Conservation (phyloP, 2,329 filamentous ascomycete genomes). For the Diaporthe vaccinii region DNA sequence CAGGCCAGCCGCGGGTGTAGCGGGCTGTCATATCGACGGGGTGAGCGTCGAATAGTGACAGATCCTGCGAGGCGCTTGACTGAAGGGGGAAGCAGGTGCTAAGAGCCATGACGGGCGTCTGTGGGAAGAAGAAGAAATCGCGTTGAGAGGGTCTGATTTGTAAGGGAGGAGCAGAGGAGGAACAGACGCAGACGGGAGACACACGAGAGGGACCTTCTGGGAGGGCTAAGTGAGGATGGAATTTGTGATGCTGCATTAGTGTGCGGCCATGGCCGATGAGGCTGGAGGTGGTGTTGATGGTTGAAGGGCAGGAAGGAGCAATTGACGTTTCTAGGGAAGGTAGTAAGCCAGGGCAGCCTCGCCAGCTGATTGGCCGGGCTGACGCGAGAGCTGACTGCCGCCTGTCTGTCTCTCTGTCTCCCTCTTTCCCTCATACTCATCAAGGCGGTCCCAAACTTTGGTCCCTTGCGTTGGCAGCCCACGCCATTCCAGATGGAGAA, state of each 20-base stretch:
- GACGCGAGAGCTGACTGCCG: slow-evolving; percentile 22
- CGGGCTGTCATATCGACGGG: not conserved
- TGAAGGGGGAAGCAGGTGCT: not conserved
- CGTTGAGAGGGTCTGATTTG: not conserved
- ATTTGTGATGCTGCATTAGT: slow-evolving; percentile 22
- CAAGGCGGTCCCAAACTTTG: slow-evolving; percentile 18
- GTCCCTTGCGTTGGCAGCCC: slow-evolving; percentile 16
- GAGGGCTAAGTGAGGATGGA: not conserved
- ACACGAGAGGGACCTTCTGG: slow-evolving; percentile 1
- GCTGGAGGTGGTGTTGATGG: not conserved
- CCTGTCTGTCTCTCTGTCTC: not conserved
- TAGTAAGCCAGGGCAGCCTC: not conserved
- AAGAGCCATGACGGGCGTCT: slow-evolving; percentile 7
- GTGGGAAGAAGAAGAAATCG: not conserved
- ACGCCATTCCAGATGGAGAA: not conserved
- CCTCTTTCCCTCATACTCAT: no score
- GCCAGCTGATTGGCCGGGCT: slow-evolving; percentile 21
- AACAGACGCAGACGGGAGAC: not conserved
- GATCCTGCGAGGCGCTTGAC: slow-evolving; percentile 17
- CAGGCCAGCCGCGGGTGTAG: not conserved
- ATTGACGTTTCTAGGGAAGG: not conserved
- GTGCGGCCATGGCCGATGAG: not conserved
- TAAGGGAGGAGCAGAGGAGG: no score
- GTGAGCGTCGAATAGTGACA: slow-evolving; percentile 3
- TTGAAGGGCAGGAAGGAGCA: not conserved